Percentiles rank a stretch among this genome's conserved stretches.
These are phyloP conservation scores for Fusarium sambucinum DNA, from an alignment of 2,329 filamentous ascomycete genomes.

Conservation along the genomic window DNA sequence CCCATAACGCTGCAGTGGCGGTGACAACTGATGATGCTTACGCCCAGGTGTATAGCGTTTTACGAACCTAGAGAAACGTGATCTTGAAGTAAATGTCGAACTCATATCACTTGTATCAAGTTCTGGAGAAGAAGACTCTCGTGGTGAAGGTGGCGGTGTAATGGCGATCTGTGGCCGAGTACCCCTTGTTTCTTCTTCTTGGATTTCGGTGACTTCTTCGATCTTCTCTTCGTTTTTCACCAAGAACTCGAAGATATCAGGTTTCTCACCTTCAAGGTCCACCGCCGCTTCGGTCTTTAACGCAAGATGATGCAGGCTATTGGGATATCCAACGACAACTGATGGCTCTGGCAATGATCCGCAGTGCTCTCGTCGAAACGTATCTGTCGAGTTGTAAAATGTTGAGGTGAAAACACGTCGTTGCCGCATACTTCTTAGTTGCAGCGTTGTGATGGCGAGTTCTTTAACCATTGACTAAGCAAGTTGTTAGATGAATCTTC, in stretches of 20 bases:
- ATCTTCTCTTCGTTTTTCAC: accelerated
- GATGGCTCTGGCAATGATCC: background rate
- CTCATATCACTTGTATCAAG: background rate
- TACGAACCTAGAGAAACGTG: constrained; percentile 1
- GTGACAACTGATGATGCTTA: background rate
- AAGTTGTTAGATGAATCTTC: accelerated
- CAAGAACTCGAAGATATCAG: background rate
- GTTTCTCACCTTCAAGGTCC: background rate
- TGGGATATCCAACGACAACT: background rate
- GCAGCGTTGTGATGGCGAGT: constrained; percentile 19
- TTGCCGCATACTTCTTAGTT: constrained; percentile 34
- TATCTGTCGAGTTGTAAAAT: constrained; percentile 21
- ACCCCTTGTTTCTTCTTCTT: background rate
- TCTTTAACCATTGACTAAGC: constrained; percentile 22
- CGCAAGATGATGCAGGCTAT: accelerated
- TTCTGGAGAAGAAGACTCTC: accelerated
- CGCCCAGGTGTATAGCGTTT: background rate
- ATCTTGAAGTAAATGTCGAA: constrained; percentile 16
- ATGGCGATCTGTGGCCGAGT: constrained; percentile 5
- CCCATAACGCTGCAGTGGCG: background rate
- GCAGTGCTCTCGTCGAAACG: constrained; percentile 13
- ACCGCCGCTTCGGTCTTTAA: background rate
- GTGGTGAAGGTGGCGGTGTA: background rate
- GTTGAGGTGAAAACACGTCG: constrained; percentile 9
- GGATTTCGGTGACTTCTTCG: accelerated